A percentile compares a stretch with the other conserved stretches of the same genome.
Evolutionary conservation across 2,329 filamentous ascomycete genomes (phyloP).

Genomic region (Aspergillus tanneri): DNA sequence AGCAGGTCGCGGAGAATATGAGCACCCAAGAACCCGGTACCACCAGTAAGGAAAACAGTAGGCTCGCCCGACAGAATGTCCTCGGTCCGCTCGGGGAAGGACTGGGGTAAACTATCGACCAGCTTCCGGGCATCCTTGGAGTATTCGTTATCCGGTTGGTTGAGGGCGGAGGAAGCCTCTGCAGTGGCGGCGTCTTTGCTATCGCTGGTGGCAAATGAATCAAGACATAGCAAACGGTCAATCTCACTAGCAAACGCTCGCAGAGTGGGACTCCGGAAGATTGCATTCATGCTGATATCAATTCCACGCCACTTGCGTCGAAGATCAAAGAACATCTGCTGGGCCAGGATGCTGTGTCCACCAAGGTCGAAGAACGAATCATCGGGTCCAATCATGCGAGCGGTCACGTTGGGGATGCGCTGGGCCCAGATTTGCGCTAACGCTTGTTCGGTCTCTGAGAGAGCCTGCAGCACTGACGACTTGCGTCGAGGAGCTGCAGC

Average conservation of each 20-base stretch:
- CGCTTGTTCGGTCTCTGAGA: constrained; percentile 60
- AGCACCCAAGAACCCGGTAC: constrained; percentile 84
- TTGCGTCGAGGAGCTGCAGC: constrained; percentile 54
- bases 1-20: constrained; percentile 77
- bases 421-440: constrained; percentile 72
- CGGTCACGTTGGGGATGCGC: constrained; percentile 66
- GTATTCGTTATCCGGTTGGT: constrained; percentile 49
- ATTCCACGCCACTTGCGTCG: constrained; percentile 60
- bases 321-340: constrained; percentile 74
- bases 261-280: constrained; percentile 68
- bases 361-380: constrained; percentile 74
- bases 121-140: constrained; percentile 53
- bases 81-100: constrained; percentile 37
- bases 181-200: constrained; percentile 46
- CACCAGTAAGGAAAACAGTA: constrained; percentile 80
- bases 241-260: constrained; percentile 58
- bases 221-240: constrained; percentile 49
- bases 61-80: constrained; percentile 38
- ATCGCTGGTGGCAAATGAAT: constrained; percentile 47
- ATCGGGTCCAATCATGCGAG: constrained; percentile 65
- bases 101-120: constrained; percentile 49
- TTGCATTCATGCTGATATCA: constrained; percentile 67
- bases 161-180: constrained; percentile 26
- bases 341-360: constrained; percentile 77
- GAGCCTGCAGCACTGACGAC: constrained; percentile 48